Percentiles rank a stretch among this genome's conserved stretches.
Evolutionary conservation across 345 rosid species (phyloP).

Genomic region (Populus davidiana): DNA sequence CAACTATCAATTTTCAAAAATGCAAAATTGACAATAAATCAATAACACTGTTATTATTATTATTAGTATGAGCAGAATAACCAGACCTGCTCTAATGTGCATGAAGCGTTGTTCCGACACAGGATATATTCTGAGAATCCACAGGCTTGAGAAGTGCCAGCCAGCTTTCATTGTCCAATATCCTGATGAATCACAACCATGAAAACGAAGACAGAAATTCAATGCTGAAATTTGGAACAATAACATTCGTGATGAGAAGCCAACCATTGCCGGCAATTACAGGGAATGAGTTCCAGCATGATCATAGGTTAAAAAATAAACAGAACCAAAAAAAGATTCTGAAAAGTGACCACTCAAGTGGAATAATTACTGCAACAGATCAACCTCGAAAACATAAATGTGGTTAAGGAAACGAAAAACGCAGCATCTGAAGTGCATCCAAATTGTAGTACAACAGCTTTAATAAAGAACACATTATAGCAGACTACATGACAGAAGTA

Average conservation of each 20-base stretch:
- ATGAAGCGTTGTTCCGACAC: not conserved
- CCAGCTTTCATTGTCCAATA: slow-evolving; percentile 6
- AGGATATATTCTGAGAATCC: slow-evolving; percentile 10
- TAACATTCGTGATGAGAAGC: not conserved
- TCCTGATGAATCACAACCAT: slow-evolving; percentile 9
- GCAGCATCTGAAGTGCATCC: not conserved
- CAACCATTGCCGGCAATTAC: not conserved
- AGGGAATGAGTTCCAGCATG: not conserved
- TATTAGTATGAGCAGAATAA: not conserved
- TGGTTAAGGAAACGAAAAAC: not conserved
- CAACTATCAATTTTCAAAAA: not conserved
- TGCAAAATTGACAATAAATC: not conserved
- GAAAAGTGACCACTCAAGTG: not conserved
- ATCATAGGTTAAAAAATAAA: not conserved
- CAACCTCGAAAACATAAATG: not conserved
- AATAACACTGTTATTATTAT: not conserved
- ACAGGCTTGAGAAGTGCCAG: slow-evolving; percentile 3
- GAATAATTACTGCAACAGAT: not conserved
- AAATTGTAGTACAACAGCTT: not conserved
- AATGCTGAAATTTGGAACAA: slow-evolving; percentile 6
- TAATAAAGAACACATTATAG: not conserved
- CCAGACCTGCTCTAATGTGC: not conserved
- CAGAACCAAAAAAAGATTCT: not conserved
- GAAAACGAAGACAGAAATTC: not conserved
- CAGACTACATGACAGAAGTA: not conserved